Evolutionary conservation across 352 stramenopile species (phyloP).

Genomic region (Pythium dissotocum): DNA sequence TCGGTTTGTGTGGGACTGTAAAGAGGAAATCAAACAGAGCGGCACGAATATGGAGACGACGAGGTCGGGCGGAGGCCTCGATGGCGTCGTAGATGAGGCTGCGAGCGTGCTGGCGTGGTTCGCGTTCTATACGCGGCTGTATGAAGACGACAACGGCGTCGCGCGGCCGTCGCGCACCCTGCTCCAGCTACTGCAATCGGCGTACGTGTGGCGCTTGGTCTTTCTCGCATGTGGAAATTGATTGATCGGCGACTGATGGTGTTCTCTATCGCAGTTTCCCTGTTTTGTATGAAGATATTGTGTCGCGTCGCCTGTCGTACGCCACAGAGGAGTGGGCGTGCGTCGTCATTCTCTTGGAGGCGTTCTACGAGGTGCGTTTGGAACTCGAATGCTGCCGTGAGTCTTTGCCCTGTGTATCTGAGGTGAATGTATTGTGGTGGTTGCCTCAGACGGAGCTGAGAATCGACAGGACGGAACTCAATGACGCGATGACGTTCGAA

Average conservation of each 20-base stretch:
- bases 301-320: slow-evolving; percentile 4
- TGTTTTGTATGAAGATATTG: slow-evolving; percentile 26
- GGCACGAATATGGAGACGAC: slow-evolving; percentile 3
- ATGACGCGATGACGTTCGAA: slow-evolving; percentile 21
- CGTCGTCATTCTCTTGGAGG: slow-evolving; percentile 34
- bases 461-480: slow-evolving; percentile 16
- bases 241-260: background rate
- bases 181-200: slow-evolving; percentile 26
- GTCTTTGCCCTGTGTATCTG: background rate
- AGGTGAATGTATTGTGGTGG: background rate
- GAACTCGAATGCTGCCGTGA: background rate
- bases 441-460: slow-evolving; percentile 30
- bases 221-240: background rate
- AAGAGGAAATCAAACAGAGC: background rate
- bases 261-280: slow-evolving; percentile 28
- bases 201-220: slow-evolving; percentile 17
- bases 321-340: slow-evolving; percentile 25
- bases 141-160: slow-evolving; percentile 10
- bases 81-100: slow-evolving; percentile 16
- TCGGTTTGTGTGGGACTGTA: background rate
- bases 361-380: slow-evolving; percentile 55
- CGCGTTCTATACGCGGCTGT: slow-evolving; percentile 23
- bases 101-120: slow-evolving; percentile 36
- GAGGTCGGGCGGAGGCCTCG: background rate
- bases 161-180: slow-evolving; percentile 26